These are phyloP conservation scores for Arthrinium phaeospermum DNA, from an alignment of 2,329 filamentous ascomycete genomes.

Conservation along the genomic window DNA sequence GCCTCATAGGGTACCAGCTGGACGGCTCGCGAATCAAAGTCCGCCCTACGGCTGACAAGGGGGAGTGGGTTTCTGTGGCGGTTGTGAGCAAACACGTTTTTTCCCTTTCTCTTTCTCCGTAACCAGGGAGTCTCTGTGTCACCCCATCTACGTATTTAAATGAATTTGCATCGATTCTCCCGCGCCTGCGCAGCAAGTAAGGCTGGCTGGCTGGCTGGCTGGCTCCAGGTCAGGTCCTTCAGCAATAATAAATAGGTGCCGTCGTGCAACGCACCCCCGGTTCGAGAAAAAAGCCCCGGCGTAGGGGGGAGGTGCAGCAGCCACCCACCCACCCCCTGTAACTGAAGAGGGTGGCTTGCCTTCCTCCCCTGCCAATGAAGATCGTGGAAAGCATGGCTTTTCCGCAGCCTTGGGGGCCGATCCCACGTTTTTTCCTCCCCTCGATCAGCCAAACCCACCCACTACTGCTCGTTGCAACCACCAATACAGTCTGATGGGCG, in stretches of 20 bases:
- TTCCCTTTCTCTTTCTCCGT: background rate
- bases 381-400: background rate
- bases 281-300: background rate
- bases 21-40: constrained; percentile 1
- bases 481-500: background rate
- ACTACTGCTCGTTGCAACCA: background rate
- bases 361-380: background rate
- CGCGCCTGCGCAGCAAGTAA: too few relatives aligned
- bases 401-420: background rate
- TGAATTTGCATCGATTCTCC: background rate
- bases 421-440: background rate
- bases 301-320: background rate
- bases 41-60: constrained; percentile 5
- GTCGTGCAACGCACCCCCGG: background rate
- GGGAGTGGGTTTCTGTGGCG: background rate
- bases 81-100: constrained; percentile 9
- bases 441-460: background rate
- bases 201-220: too few relatives aligned
- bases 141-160: background rate
- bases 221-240: background rate
- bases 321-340: background rate
- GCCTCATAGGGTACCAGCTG: constrained; percentile 5
- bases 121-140: background rate
- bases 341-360: background rate
- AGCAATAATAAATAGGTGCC: background rate